These are phyloP conservation scores for Aspergillus pseudoglaucus DNA, from an alignment of 2,329 filamentous ascomycete genomes.

Conservation along the genomic window DNA sequence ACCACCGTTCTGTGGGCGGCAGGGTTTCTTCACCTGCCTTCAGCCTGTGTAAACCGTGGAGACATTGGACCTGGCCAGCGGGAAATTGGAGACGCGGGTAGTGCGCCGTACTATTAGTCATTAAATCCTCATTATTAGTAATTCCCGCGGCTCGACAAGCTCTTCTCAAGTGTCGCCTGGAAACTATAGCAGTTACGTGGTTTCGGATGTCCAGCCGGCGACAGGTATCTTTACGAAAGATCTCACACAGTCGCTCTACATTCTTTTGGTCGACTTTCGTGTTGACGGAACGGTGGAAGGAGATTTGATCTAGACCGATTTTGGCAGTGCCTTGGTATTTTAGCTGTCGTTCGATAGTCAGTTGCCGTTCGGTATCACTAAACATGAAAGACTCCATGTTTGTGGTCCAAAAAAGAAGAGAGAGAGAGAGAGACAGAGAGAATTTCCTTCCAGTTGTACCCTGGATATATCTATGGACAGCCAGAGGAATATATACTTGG, in stretches of 20 bases:
- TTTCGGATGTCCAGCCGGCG: conserved; percentile 13
- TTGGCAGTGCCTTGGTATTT: conserved; percentile 23
- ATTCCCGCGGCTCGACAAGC: neutral
- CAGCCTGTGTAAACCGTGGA: conserved; percentile 21
- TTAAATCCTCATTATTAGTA: neutral
- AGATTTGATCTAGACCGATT: conserved; percentile 17
- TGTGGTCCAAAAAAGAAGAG: too few species aligned
- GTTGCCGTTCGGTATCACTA: conserved; percentile 9
- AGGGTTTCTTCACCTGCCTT: conserved; percentile 15
- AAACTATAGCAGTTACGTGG: conserved; percentile 14
- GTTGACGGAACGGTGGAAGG: conserved; percentile 6
- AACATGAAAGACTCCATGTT: conserved; percentile 1
- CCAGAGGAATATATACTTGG: neutral
- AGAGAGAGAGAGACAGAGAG: too few species aligned
- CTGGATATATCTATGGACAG: neutral
- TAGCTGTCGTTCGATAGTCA: conserved; percentile 12
- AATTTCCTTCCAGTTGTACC: too few species aligned
- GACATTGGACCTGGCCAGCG: conserved; percentile 13
- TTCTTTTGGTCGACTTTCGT: conserved; percentile 10
- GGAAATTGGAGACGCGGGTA: conserved; percentile 15
- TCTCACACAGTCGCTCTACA: conserved; percentile 14
- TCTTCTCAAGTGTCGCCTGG: conserved; percentile 1
- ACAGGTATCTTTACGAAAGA: conserved; percentile 16
- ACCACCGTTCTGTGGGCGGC: conserved; percentile 17
- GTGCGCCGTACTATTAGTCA: neutral